These are phyloP conservation scores for Capsicum chinense DNA, from an alignment of 257 asterid genomes.

Conservation along the genomic window DNA sequence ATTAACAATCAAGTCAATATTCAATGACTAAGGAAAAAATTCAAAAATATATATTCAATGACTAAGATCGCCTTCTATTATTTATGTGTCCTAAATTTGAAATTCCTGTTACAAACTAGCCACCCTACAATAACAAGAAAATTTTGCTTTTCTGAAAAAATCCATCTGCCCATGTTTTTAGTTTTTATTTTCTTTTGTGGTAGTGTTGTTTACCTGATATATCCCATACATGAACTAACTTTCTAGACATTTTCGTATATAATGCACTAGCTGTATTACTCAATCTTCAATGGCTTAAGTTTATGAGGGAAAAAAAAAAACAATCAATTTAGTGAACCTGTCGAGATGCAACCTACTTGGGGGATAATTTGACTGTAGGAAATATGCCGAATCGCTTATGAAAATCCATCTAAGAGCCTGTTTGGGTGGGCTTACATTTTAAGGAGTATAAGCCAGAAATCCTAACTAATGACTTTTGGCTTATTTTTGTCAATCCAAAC, in stretches of 20 bases:
- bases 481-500: too few species aligned
- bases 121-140: not conserved
- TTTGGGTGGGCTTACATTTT: too few species aligned
- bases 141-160: not conserved
- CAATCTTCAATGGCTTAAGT: not conserved
- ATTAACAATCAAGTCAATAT: not conserved
- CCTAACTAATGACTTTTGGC: too few species aligned
- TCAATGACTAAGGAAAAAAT: not conserved
- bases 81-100: not conserved
- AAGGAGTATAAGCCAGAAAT: too few species aligned
- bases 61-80: not conserved
- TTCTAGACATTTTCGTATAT: constrained; percentile 5
- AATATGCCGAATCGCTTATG: not conserved
- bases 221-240: not conserved
- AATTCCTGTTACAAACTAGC: constrained; percentile 1
- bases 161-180: constrained; percentile 10
- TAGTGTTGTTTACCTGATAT: not conserved
- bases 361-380: not conserved
- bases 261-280: not conserved
- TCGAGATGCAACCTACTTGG: constrained; percentile 15
- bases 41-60: not conserved
- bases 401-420: not conserved
- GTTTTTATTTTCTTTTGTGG: constrained; percentile 15
- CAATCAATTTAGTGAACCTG: constrained; percentile 7
- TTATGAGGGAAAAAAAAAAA: not conserved